Evolutionary conservation across 306 rosid species (phyloP), one percentile per base, ranked within the genome.

Genomic region (Lathyrus aphaca): DNA sequence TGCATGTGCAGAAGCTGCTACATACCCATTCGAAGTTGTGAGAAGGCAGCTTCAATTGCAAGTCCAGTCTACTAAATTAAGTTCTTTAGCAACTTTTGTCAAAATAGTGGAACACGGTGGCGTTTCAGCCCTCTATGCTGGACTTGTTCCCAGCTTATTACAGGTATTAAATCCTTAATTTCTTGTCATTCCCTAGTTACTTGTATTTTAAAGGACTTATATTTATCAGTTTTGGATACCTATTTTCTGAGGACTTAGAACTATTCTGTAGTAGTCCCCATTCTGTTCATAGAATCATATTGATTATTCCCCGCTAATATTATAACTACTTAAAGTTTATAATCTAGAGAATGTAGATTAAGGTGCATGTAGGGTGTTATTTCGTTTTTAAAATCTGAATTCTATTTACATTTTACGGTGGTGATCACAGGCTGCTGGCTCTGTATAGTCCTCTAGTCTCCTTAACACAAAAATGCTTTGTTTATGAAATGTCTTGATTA

Each of bases 1-100:
- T 74, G 99, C 99, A 65, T 94, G 97, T 73, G 97, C 96, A 65
- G 99, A 94, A 85, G 95, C 91, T 60, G 89, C 86, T 30, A 94
- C 99, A 2, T 94, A 94, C 75, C 97, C 99, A 1, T 94, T 91
- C 82, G 97, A 94, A 81, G 97, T 94, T 77, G 84, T 94, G 66
- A 88, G 97, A 79, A 88, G 95, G 71, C 82, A 78, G 69, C 99
- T 94, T 75, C 99, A 94, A 80, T 66, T 94, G 86, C 99, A 94
- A 84, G 90, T 74, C 69, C 95, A 83, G 81, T 80, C 90, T 48
- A 74, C 95, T 14, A 87, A 74, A 84, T 75, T 91, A 89, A 88
- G 95, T 80, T 71, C 99, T 61, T 38, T 95, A 19, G 96, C 87
- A 51, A 95, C 99, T 60, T 75, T 84, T 79, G 72, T 63, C 58